Conservation (phyloP, 2,329 filamentous ascomycete species). For the Coniochaeta pulveracea region DNA sequence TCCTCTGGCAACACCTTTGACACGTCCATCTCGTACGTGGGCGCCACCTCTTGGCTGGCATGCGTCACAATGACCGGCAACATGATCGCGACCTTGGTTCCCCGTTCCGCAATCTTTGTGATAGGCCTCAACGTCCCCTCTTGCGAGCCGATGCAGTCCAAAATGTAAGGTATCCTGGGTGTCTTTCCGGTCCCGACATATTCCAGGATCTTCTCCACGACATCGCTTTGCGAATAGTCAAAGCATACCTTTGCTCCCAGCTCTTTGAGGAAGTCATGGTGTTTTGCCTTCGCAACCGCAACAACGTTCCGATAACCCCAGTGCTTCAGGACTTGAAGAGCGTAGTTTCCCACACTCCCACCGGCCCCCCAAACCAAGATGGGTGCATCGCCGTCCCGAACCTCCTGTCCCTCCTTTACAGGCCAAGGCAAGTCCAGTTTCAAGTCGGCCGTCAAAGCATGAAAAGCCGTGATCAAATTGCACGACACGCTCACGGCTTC, state of each 20-base stretch:
- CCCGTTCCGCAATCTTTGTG: conserved; percentile 33
- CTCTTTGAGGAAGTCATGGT: conserved; percentile 28
- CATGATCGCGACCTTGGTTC: conserved; percentile 43
- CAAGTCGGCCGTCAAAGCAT: conserved; percentile 37
- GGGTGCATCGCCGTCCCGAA: conserved; percentile 18
- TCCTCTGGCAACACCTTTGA: conserved; percentile 20
- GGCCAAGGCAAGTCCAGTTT: conserved; percentile 46
- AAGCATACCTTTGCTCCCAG: conserved; percentile 34
- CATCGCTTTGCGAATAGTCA: conserved; percentile 29
- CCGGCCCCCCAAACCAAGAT: conserved; percentile 41
- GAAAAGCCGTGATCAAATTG: conserved; percentile 49
- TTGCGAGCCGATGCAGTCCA: conserved; percentile 45
- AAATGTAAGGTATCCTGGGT: conserved; percentile 27
- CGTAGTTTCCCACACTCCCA: conserved; percentile 38
- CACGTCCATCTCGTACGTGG: conserved; percentile 44
- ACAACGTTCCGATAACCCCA: conserved; percentile 41
- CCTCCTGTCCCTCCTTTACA: conserved; percentile 21
- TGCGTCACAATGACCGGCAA: conserved; percentile 47
- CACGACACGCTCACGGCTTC: conserved; percentile 42
- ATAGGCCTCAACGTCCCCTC: conserved; percentile 35
- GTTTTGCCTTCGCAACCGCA: conserved; percentile 31
- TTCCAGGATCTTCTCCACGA: conserved; percentile 23
- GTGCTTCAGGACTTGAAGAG: conserved; percentile 36
- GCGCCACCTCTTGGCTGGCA: conserved; percentile 31
- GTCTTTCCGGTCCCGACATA: conserved; percentile 10